Conservation (phyloP, 352 stramenopile genomes). For the Pythium grandisporangium region DNA sequence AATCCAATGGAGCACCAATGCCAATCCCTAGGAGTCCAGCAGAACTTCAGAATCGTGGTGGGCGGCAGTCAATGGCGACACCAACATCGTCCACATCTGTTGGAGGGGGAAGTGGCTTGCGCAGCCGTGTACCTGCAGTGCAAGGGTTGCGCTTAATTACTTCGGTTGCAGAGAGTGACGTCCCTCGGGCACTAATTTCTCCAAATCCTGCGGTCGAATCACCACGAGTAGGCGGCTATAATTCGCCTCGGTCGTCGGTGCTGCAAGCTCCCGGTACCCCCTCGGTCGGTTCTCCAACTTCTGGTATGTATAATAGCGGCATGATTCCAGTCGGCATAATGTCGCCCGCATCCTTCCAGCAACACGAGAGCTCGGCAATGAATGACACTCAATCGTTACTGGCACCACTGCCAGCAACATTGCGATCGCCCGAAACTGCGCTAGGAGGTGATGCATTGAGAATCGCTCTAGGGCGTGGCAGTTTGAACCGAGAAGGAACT, state of each 20-base stretch:
- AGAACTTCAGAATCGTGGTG: conserved; percentile 75
- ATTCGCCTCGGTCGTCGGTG: conserved; percentile 60
- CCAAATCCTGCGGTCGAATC: conserved; percentile 83
- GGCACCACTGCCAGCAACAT: too few relatives aligned
- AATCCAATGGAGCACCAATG: conserved; percentile 12
- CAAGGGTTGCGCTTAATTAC: conserved; percentile 78
- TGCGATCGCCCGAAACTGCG: conserved; percentile 24
- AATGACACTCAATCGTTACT: conserved; percentile 12
- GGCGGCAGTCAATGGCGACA: too few relatives aligned
- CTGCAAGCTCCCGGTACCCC: conserved; percentile 69
- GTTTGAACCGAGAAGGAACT: conserved; percentile 43
- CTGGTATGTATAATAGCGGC: conserved; percentile 38
- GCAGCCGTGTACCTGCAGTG: conserved; percentile 21
- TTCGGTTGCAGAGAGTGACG: conserved; percentile 70
- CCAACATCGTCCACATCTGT: too few relatives aligned
- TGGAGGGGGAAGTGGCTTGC: conserved; percentile 13
- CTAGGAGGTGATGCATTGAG: conserved; percentile 45
- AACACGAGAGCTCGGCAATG: conserved; percentile 51
- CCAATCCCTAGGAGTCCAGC: conserved; percentile 61
- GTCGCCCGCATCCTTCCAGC: conserved; percentile 77
- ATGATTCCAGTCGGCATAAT: conserved; percentile 34
- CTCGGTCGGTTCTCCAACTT: conserved; percentile 29
- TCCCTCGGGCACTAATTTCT: conserved; percentile 72
- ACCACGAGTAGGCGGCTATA: conserved; percentile 64
- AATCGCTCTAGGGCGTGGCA: conserved; percentile 68